Evolutionary conservation across 768 basidiomycete genomes (phyloP).

Genomic region (Chalciporus sphaerocephalus): DNA sequence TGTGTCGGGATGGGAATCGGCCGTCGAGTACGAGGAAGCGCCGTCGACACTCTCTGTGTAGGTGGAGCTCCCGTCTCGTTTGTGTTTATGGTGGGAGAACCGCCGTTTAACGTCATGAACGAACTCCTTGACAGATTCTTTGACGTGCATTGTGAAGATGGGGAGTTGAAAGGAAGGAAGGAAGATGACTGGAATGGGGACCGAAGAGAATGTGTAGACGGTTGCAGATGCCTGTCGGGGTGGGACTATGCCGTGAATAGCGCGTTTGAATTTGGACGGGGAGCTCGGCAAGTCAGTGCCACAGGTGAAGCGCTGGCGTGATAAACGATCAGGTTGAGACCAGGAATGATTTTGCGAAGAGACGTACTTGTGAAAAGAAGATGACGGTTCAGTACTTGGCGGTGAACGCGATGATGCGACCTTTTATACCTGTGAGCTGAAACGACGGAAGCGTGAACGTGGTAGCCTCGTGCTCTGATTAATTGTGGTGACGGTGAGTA

Average conservation of each 20-base stretch:
- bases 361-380: conserved; percentile 5
- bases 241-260: background rate
- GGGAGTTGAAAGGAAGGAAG: background rate
- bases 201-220: conserved; percentile 4
- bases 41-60: conserved; percentile 8
- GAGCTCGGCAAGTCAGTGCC: background rate
- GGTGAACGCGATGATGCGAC: background rate
- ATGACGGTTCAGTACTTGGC: conserved; percentile 9
- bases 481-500: background rate
- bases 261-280: background rate
- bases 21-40: conserved; percentile 11
- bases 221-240: background rate
- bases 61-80: conserved; percentile 12
- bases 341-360: background rate
- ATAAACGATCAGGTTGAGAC: background rate
- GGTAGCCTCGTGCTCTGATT: background rate
- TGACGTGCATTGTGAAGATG: conserved; percentile 27
- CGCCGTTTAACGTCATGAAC: conserved; percentile 32
- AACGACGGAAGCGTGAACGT: conserved; percentile 6
- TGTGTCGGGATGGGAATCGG: conserved; percentile 6
- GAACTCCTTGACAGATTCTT: conserved; percentile 26
- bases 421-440: conserved; percentile 2
- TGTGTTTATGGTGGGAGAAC: conserved; percentile 25
- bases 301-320: background rate
- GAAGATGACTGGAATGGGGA: background rate